These are phyloP conservation scores for Polyporus arcularius DNA, from an alignment of 768 basidiomycete species.

Conservation along the genomic window DNA sequence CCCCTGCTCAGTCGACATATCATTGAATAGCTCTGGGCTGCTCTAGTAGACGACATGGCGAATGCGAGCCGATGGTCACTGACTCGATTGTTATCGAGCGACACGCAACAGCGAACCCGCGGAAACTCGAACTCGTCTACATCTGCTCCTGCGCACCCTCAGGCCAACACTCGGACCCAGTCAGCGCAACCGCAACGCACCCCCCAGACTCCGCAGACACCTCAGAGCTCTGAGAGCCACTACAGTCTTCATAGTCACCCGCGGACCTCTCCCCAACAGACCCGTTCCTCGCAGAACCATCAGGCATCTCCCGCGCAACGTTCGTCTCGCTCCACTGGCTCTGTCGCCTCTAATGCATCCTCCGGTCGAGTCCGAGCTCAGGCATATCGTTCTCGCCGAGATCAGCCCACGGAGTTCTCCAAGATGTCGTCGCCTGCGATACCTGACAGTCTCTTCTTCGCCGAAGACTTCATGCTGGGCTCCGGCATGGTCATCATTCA, in stretches of 20 bases:
- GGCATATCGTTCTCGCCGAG: neutral
- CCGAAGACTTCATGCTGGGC: slow-evolving; percentile 56
- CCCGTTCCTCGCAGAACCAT: too few relatives aligned
- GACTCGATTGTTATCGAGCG: neutral
- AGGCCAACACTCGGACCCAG: neutral
- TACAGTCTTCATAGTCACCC: too few relatives aligned
- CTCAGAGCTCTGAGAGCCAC: too few relatives aligned
- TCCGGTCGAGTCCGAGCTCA: neutral
- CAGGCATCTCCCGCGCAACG: too few relatives aligned
- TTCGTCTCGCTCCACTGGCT: too few relatives aligned
- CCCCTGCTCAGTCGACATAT: neutral
- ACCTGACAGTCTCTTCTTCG: slow-evolving; percentile 47
- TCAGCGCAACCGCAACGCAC: neutral
- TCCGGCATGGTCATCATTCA: slow-evolving; percentile 68
- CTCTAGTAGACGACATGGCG: neutral
- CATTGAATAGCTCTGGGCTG: too few relatives aligned
- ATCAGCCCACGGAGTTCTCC: slow-evolving; percentile 29
- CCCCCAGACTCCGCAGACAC: too few relatives aligned
- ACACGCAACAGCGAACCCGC: neutral
- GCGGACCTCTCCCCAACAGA: too few relatives aligned
- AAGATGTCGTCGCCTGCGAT: slow-evolving; percentile 43
- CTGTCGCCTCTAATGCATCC: neutral
- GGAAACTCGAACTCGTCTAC: neutral
- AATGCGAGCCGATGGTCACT: neutral
- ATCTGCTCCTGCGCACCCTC: neutral